A percentile compares a stretch with the other conserved stretches of the same genome.
Conservation (phyloP, 78 protist species). For the Cavenderia fasciculata region DNA sequence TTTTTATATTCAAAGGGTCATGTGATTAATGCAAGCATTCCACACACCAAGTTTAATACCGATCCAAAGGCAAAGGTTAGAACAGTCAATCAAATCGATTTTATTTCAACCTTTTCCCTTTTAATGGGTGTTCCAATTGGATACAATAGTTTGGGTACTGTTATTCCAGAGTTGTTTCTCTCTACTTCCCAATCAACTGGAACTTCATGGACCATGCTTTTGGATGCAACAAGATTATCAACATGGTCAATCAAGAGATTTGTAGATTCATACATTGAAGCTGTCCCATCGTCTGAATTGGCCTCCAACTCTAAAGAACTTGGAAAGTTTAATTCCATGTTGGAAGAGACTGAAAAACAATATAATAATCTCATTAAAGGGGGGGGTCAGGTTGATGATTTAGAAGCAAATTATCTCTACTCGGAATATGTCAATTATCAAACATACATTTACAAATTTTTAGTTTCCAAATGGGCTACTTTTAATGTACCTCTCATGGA, state of each 20-base stretch:
- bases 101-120: conserved; percentile 88
- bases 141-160: conserved; percentile 63
- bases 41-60: too few species aligned
- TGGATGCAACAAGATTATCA: conserved; percentile 5
- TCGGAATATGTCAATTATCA: too few species aligned
- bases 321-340: too few species aligned
- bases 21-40: neutral
- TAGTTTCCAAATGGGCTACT: too few species aligned
- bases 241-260: conserved; percentile 41
- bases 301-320: too few species aligned
- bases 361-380: too few species aligned
- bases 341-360: too few species aligned
- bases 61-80: neutral
- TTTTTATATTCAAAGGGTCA: conserved; percentile 22
- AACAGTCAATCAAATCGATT: conserved; percentile 86
- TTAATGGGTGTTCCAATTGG: conserved; percentile 94
- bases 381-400: too few species aligned
- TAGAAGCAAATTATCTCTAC: too few species aligned
- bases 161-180: conserved; percentile 55
- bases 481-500: too few species aligned
- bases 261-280: conserved; percentile 7
- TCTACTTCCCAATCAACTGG: neutral
- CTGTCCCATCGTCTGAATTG: too few species aligned
- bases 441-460: too few species aligned
- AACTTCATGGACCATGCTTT: neutral